Evolutionary conservation across 805 yeast species (phyloP).

Genomic region (Wickerhamomyces silvicola): DNA sequence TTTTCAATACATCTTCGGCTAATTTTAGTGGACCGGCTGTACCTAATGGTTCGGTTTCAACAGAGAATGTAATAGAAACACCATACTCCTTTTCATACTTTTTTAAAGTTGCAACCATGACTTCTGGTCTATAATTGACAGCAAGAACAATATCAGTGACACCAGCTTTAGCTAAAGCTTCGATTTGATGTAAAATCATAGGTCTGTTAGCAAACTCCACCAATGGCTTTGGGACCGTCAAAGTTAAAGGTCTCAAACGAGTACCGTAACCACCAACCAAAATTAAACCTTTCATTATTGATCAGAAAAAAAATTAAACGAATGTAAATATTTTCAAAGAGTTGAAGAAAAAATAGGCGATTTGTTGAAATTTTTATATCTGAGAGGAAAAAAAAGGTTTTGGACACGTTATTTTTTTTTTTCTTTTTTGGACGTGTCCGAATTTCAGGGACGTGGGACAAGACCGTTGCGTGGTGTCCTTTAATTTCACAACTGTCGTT

Average conservation of each 20-base stretch:
- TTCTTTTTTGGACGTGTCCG: too few relatives aligned
- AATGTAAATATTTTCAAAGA: constrained; percentile 2
- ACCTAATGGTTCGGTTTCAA: constrained; percentile 98
- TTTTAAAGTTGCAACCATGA: constrained; percentile 92
- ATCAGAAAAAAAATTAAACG: neutral
- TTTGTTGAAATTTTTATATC: too few relatives aligned
- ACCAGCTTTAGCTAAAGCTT: constrained; percentile 96
- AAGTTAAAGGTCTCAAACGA: constrained; percentile 96
- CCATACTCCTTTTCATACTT: constrained; percentile 94
- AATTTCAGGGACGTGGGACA: too few relatives aligned
- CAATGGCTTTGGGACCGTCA: constrained; percentile 92
- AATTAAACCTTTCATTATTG: constrained; percentile 86
- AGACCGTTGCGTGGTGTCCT: too few relatives aligned
- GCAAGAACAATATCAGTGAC: constrained; percentile 98
- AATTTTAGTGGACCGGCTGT: constrained; percentile 99
- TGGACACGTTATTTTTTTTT: too few relatives aligned
- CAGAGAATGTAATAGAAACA: constrained; percentile 91
- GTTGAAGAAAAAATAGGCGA: neutral
- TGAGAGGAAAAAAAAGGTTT: too few relatives aligned
- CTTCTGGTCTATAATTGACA: constrained; percentile 99
- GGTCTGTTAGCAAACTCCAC: constrained; percentile 99
- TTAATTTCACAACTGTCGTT: too few relatives aligned
- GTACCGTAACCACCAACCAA: constrained; percentile 99
- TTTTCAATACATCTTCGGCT: constrained; percentile 88
- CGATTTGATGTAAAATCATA: constrained; percentile 97